Base-by-base conservation (phyloP, 306 rosid species). In the Prunus fruticosa region DNA sequence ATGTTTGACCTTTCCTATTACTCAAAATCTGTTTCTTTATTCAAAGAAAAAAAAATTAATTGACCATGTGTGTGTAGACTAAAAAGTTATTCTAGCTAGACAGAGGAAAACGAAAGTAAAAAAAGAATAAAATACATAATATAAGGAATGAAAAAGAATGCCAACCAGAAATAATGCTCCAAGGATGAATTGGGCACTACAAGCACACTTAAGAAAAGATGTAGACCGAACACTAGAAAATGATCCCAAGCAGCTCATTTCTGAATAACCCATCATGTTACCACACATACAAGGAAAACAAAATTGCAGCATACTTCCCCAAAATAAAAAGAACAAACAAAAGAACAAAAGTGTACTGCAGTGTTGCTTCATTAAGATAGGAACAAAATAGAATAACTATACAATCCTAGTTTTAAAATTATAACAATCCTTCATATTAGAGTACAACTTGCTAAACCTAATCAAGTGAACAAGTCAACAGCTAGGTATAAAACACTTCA, bases 101-200 rank as follows among this genome's bases (percentile, higher is more conserved):
- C 13, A 23, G 23, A 57, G 30, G 11, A 77, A 64, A 74, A 16
- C 11, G 25, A 47, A 57, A 82, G 70, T 23, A 70, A 77, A 19
- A 27, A 49, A 19, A 45, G 19, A 51, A 75, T 32, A 16, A 52
- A 34, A 34, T 34, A 45, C 18, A 20, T 64, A 30, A 15, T 41
- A 64, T 32, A 41, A 1, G 49, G 28, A 30, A 60, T 13, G 53
- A 18, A 43, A 57, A 72, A 6, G 2, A 34, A 57, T 23, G 3
- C 52, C n/a, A 27, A 46, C 8, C 4, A 61, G 27, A 73, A 73
- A 60, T 8, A 61, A 77, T 9, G 56, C 9, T 13, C 23, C 45
- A n/a, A 73, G 23, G 22, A 69, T 69, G 56, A 68, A 50, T 32
- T 38, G 49, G 13, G 61, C 4, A 69, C 14, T 49, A 50, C 45